Percentiles rank a stretch among this genome's conserved stretches.
Conservation (phyloP, 192 early-diverging fungal genomes). For the Gonapodya prolifera region DNA sequence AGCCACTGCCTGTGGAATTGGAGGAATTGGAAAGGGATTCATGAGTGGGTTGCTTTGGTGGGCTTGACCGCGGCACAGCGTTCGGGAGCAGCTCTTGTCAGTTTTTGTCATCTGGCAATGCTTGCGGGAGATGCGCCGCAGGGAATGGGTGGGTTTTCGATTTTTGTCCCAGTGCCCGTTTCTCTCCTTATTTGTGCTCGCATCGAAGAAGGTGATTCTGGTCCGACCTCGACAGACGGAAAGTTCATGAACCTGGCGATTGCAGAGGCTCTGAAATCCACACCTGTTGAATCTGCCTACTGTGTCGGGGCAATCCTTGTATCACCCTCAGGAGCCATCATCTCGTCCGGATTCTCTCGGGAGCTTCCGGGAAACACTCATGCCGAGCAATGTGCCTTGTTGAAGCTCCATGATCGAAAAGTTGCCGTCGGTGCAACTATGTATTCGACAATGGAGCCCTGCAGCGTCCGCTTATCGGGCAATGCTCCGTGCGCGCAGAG, state of each 20-base stretch:
- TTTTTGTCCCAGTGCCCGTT: no score
- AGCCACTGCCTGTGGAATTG: no score
- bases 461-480: conserved; percentile 57
- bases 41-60: no score
- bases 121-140: no score
- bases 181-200: no score
- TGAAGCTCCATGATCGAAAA: conserved; percentile 42
- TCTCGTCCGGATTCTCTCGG: conserved; percentile 78
- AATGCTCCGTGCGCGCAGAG: conserved; percentile 61
- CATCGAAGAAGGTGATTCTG: no score
- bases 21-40: no score
- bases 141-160: no score
- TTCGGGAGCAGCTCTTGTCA: no score
- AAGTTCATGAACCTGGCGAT: conserved; percentile 74
- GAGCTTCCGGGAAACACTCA: conserved; percentile 95
- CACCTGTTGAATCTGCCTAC: conserved; percentile 70
- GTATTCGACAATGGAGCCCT: conserved; percentile 98
- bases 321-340: conserved; percentile 23
- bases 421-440: conserved; percentile 42
- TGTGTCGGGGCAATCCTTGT: conserved; percentile 84
- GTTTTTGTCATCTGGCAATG: no score
- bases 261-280: conserved; percentile 62
- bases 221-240: conserved; percentile 25
- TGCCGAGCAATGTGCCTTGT: conserved; percentile 79
- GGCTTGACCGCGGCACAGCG: no score